Base-by-base conservation (phyloP, 371 early-diverging fungal genomes). In the Homolaphlyctis polyrhiza region DNA sequence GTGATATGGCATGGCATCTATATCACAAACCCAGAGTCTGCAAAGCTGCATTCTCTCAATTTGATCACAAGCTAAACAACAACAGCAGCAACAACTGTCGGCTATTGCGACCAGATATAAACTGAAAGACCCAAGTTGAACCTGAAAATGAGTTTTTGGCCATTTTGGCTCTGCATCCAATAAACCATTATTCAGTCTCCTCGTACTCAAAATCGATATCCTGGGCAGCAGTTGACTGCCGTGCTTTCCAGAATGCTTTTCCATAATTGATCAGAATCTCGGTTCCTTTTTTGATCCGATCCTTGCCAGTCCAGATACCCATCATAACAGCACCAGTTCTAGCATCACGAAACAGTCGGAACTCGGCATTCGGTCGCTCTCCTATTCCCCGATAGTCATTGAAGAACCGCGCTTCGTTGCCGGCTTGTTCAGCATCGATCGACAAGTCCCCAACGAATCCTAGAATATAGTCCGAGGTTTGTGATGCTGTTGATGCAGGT, bases 261-360 rank as follows among this genome's bases (percentile, higher is more conserved):
- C 80, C 80, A 60, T 79, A 79, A n/a, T 39, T 66, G 4, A 79
- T 64, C 0, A 68, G 59, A 16, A 79, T 35, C 63, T 79, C 80
- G 14, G 58, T 47, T 1, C 75, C 77, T 47, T 68, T 66, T n/a
- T 5, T 14, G 28, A 76, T 68, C 36, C 54, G 47, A 36, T 55
- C 29, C n/a, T 36, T 28, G 54, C 35, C 27, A 18, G 48, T 60
- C 65, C 64, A 78, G 11, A 39, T 18, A 18, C 39, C 39, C 39
- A 39, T 39, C 2, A 71, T 75, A 65, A 78, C 67, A 33, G 62
- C 65, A 1, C 71, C 67, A 18, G 45, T 65, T 6, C 8, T 57
- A 1, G 35, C 35, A 33, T 65, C 58, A 35, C 63, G 55, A 48
- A 74, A 74, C 4, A 65, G 29, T 29, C 69, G 66, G 63, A 78